Evolutionary conservation across 2,329 filamentous ascomycete species (phyloP).

Genomic region (Xylaria digitata): DNA sequence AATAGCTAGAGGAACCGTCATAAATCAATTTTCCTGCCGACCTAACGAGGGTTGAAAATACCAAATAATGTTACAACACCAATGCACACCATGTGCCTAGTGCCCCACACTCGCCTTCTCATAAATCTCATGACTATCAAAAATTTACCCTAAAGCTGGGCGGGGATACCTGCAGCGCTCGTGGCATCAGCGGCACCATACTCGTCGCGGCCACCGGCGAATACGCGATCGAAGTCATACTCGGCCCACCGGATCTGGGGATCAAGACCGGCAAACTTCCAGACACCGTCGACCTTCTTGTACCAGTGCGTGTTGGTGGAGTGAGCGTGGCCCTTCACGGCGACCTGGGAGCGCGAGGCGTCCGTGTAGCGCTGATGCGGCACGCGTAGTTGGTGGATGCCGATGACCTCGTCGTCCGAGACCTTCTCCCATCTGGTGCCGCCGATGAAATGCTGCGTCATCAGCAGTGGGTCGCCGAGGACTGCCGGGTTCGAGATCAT

Average conservation of each 20-base stretch:
- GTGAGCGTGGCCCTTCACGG: constrained; percentile 70
- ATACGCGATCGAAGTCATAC: constrained; percentile 68
- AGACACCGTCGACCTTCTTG: constrained; percentile 66
- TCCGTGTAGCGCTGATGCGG: constrained; percentile 71
- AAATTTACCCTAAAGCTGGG: constrained; percentile 25
- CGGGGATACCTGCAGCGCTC: constrained; percentile 37
- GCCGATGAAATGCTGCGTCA: constrained; percentile 74
- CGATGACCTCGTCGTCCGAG: constrained; percentile 67
- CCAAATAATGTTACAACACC: not conserved
- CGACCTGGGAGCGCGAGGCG: constrained; percentile 58
- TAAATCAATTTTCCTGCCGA: not conserved
- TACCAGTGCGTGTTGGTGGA: constrained; percentile 69
- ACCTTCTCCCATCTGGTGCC: constrained; percentile 68
- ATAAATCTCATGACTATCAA: not conserved
- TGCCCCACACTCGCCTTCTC: no score
- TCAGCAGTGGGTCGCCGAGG: constrained; percentile 69
- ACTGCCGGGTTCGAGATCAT: constrained; percentile 69
- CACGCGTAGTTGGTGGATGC: constrained; percentile 71
- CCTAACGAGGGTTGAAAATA: not conserved
- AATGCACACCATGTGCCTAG: not conserved
- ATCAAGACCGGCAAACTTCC: constrained; percentile 69
- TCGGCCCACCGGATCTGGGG: constrained; percentile 68
- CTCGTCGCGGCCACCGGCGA: constrained; percentile 55
- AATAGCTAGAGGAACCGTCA: no score
- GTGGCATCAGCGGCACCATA: constrained; percentile 46